phyloP scores from a whole-genome alignment of 139 green algal genomes.

The Protoeuglena noctilucae region DNA sequence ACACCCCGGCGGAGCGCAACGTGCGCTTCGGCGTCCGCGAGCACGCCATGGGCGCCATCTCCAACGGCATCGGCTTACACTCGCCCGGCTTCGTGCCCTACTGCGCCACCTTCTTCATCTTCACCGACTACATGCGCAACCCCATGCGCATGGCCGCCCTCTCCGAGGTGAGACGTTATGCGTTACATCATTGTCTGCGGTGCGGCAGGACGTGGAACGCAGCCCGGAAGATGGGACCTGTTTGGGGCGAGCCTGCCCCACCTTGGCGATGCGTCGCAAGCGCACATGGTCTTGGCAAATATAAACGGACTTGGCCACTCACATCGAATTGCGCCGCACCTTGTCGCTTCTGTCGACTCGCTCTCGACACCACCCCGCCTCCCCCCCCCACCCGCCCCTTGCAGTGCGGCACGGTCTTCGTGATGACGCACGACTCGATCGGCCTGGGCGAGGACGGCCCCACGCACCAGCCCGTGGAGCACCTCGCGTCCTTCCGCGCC shows the following conservation, averaged over 20 bases:
- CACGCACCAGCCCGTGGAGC: slow-evolving; percentile 98
- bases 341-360: no score
- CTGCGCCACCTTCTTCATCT: slow-evolving; percentile 99
- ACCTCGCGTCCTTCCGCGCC: slow-evolving; percentile 89
- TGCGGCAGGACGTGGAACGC: no score
- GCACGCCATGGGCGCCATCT: slow-evolving; percentile 96
- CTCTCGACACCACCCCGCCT: no score
- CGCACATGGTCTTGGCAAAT: no score
- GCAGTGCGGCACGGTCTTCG: slow-evolving; percentile 66
- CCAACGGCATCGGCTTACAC: slow-evolving; percentile 88
- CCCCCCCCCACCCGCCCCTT: no score
- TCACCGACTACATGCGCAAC: slow-evolving; percentile 98
- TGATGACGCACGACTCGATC: slow-evolving; percentile 99
- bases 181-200: no score
- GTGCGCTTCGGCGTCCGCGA: slow-evolving; percentile 94
- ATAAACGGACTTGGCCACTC: no score
- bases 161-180: slow-evolving; percentile 47
- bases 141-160: slow-evolving; percentile 91
- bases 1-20: slow-evolving; percentile 80
- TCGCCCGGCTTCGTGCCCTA: slow-evolving; percentile 81
- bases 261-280: no score
- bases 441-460: slow-evolving; percentile 97
- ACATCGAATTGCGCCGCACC: no score
- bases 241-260: no score
- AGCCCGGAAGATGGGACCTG: no score